These are phyloP conservation scores for Colletotrichum neosansevieriae DNA, from an alignment of 2,329 filamentous ascomycete species.

Conservation along the genomic window DNA sequence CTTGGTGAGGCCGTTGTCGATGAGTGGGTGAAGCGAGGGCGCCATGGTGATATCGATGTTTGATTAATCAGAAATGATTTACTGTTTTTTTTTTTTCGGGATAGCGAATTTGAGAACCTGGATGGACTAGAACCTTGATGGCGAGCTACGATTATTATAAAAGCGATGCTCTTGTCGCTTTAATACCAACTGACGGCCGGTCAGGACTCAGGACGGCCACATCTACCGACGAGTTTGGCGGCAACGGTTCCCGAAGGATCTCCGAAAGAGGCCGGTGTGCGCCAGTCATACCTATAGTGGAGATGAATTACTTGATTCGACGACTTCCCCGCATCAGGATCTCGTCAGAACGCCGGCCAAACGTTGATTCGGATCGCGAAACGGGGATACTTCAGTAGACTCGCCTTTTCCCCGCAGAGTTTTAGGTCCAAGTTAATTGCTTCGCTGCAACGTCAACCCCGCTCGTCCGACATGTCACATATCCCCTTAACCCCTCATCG, in stretches of 20 bases:
- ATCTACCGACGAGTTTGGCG: conserved; percentile 29
- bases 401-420: conserved; percentile 22
- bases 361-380: conserved; percentile 22
- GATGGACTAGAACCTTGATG: conserved; percentile 31
- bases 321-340: conserved; percentile 34
- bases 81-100: background rate
- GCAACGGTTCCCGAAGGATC: conserved; percentile 28
- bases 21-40: conserved; percentile 68
- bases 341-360: conserved; percentile 5
- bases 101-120: conserved; percentile 4
- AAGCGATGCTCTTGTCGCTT: background rate
- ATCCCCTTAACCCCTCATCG: conserved; percentile 21
- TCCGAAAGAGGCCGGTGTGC: conserved; percentile 36
- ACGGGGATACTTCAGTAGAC: conserved; percentile 19
- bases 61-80: background rate
- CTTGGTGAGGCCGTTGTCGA: conserved; percentile 72
- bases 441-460: conserved; percentile 19
- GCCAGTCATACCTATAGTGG: too few species aligned
- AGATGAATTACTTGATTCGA: conserved; percentile 33
- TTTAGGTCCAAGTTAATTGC: conserved; percentile 19
- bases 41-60: conserved; percentile 45
- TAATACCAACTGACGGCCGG: conserved; percentile 1
- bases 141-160: conserved; percentile 8
- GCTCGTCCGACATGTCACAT: conserved; percentile 6
- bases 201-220: background rate